phyloP scores from a whole-genome alignment of 352 stramenopile genomes.

The Phytophthora fragariae region DNA sequence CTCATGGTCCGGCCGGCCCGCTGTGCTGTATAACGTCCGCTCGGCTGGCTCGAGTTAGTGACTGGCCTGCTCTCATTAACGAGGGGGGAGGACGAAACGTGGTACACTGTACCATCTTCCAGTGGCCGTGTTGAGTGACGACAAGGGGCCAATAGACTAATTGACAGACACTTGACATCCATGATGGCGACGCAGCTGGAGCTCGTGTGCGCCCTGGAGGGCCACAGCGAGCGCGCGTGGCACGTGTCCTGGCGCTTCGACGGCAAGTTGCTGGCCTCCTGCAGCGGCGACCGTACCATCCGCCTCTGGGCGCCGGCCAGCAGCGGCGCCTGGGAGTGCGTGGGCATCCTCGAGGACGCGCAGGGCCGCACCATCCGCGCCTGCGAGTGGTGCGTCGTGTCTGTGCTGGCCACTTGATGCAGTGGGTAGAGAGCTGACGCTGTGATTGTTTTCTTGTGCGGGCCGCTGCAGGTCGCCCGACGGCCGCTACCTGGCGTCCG shows the following conservation, averaged over 20 bases:
- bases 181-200: constrained; percentile 35
- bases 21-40: constrained; percentile 10
- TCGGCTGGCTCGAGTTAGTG: constrained; percentile 17
- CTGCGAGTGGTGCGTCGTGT: constrained; percentile 88
- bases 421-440: no score
- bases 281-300: constrained; percentile 91
- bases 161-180: no score
- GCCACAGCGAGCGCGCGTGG: constrained; percentile 92
- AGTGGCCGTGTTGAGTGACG: background rate
- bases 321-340: constrained; percentile 82
- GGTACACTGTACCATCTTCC: background rate
- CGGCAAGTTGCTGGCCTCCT: constrained; percentile 89
- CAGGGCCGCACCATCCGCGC: constrained; percentile 95
- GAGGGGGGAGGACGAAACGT: background rate
- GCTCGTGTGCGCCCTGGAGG: constrained; percentile 70
- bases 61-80: constrained; percentile 14
- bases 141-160: no score
- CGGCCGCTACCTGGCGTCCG: constrained; percentile 90
- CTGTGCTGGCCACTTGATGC: no score
- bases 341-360: constrained; percentile 94
- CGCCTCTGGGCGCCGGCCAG: constrained; percentile 75
- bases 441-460: no score
- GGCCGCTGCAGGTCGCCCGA: constrained; percentile 64
- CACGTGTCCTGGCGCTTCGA: constrained; percentile 91
- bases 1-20: constrained; percentile 46